phyloP scores from a whole-genome alignment of 768 basidiomycete genomes.

The Lactarius pseudohatsudake region DNA sequence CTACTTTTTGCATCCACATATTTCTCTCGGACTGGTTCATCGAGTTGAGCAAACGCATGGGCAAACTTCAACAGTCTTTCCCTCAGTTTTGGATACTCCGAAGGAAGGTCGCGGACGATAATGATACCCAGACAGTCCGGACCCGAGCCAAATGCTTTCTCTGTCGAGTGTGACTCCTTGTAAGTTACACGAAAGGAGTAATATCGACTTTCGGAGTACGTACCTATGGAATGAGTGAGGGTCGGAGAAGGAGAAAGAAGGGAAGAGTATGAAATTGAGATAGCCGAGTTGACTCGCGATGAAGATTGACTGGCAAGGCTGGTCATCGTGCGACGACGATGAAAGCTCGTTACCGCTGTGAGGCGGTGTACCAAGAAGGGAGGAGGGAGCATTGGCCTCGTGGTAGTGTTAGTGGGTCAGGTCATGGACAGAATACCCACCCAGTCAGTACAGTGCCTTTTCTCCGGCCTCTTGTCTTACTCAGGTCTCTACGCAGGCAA shows the following conservation, averaged over 20 bases:
- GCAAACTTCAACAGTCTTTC: constrained; percentile 73
- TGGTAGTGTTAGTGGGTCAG: constrained; percentile 8
- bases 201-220: constrained; percentile 22
- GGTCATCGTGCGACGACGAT: constrained; percentile 21
- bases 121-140: constrained; percentile 78
- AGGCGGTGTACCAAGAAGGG: constrained; percentile 12
- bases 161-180: constrained; percentile 39
- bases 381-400: constrained; percentile 21
- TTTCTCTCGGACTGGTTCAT: constrained; percentile 64
- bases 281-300: constrained; percentile 49
- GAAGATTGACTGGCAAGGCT: constrained; percentile 13
- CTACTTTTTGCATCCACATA: constrained; percentile 70
- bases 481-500: constrained; percentile 49
- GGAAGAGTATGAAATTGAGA: constrained; percentile 61
- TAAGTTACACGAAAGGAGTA: constrained; percentile 1
- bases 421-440: constrained; percentile 23
- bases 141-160: constrained; percentile 80
- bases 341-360: constrained; percentile 8
- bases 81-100: constrained; percentile 58
- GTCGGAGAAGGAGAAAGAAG: constrained; percentile 54
- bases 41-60: constrained; percentile 71
- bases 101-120: constrained; percentile 78
- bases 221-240: constrained; percentile 63
- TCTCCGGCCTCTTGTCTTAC: constrained; percentile 46
- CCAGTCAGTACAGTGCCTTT: constrained; percentile 25